These are phyloP conservation scores for Herpetomonas samuelpessoai DNA, from an alignment of 208 protist genomes.

Conservation along the genomic window DNA sequence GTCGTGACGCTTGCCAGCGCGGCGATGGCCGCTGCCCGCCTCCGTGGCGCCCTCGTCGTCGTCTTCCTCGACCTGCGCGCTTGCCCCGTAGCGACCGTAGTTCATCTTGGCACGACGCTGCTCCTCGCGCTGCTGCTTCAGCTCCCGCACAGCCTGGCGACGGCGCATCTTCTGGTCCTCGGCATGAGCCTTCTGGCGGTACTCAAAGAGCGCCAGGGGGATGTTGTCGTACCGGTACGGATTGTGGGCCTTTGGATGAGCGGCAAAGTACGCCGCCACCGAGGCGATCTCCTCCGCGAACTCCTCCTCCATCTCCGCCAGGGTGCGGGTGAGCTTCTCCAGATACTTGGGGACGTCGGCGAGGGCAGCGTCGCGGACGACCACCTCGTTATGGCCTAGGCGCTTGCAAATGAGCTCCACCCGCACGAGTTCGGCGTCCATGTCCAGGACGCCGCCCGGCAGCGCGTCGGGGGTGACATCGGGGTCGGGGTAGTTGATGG, in stretches of 20 bases:
- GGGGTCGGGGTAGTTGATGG: constrained; percentile 89
- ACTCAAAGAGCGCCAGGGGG: constrained; percentile 32
- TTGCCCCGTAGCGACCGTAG: constrained; percentile 34
- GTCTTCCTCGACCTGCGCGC: constrained; percentile 13
- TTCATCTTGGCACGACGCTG: constrained; percentile 27
- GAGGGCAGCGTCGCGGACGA: constrained; percentile 67
- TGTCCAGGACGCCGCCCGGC: constrained; percentile 43
- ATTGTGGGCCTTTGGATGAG: constrained; percentile 30
- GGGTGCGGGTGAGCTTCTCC: constrained; percentile 29
- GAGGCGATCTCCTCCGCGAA: constrained; percentile 34
- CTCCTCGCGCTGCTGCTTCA: constrained; percentile 28
- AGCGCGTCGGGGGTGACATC: constrained; percentile 42
- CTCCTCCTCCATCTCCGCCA: constrained; percentile 44
- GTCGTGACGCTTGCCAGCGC: constrained; percentile 26
- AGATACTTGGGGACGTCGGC: constrained; percentile 71
- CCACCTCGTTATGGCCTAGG: constrained; percentile 84
- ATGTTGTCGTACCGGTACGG: constrained; percentile 69
- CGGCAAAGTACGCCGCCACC: constrained; percentile 40
- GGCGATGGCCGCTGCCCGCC: constrained; percentile 15
- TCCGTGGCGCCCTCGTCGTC: constrained; percentile 13
- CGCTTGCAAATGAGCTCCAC: constrained; percentile 81
- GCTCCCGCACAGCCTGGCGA: constrained; percentile 26
- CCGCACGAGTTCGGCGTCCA: constrained; percentile 54
- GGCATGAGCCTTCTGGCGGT: constrained; percentile 29
- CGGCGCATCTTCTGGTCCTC: constrained; percentile 31